Evolutionary conservation across 2,329 filamentous ascomycete species (phyloP).

Genomic region (Zymoseptoria tritici): DNA sequence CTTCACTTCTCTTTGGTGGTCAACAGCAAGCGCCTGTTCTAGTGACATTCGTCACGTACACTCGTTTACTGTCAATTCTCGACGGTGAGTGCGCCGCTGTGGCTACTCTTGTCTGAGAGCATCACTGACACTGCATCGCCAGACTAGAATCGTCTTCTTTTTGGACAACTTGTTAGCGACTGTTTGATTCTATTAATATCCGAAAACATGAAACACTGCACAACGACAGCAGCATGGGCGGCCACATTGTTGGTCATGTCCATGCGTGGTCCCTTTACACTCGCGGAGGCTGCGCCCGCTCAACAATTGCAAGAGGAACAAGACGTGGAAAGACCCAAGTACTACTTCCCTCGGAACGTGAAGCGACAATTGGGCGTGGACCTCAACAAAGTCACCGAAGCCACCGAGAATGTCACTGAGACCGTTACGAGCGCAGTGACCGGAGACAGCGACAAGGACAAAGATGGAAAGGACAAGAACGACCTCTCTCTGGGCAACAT

Average conservation of each 20-base stretch:
- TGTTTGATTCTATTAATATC: conserved; percentile 17
- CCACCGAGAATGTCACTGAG: not conserved
- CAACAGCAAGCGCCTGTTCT: conserved; percentile 18
- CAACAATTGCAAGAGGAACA: conserved; percentile 32
- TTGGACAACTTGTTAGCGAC: conserved; percentile 11
- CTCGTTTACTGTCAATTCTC: conserved; percentile 40
- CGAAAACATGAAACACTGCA: conserved; percentile 33
- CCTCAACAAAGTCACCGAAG: conserved; percentile 19
- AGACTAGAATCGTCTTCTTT: conserved; percentile 9
- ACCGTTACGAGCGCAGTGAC: not conserved
- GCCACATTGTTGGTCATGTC: conserved; percentile 41
- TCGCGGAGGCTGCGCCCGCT: conserved; percentile 44
- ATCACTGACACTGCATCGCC: not conserved
- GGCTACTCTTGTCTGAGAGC: not conserved
- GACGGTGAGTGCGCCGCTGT: conserved; percentile 24
- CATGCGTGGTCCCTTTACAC: conserved; percentile 36
- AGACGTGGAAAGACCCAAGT: conserved; percentile 33
- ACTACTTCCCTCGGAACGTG: conserved; percentile 43
- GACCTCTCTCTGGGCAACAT: not conserved
- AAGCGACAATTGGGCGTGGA: conserved; percentile 34
- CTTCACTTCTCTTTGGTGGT: conserved; percentile 14
- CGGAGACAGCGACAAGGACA: not conserved
- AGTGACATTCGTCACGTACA: conserved; percentile 42
- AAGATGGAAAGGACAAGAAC: not conserved
- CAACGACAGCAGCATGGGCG: conserved; percentile 40